Base-by-base conservation (phyloP, 2,329 filamentous ascomycete genomes). In the Zarea fungicola region DNA sequence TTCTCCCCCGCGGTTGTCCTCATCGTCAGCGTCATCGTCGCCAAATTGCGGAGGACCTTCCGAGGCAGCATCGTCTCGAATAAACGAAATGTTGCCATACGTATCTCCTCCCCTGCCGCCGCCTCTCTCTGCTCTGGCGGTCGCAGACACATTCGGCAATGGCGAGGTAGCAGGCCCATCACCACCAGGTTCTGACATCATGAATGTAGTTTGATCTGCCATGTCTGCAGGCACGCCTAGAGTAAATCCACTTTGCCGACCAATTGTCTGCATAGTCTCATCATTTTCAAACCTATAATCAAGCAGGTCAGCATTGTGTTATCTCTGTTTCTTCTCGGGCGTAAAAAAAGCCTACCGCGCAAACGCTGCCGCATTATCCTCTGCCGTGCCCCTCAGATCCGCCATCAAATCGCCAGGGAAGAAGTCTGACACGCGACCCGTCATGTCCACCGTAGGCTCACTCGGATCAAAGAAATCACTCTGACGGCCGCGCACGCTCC, bases 171-270 rank as follows among this genome's bases (percentile, higher is more conserved):
- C 53, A 2, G 56, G 54, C 2, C 56, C 47, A n/a, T 65, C 64
- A n/a, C 50, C 50, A 3, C 54, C 58, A 0, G 65, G 65, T 6
- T 66, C 64, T 9, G 63, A 65, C 59, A 77, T 67, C n/a, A 76
- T 50, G 36, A 80, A 78, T 0, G 76, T 78, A 9, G 69, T 78
- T 56, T 78, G 75, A 3, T 68, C 66, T 39, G 74, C 73, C 8
- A 70, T 68, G 8, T 69, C 68, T 0, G 70, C 61, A 1, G 75
- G 75, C 14, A 78, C 68, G 25, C 77, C 67, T 18, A 80, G 60
- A 3, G 71, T 72, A 51, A 81, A 77, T 39, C 73, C 73, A 51
- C 76, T 80, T 25, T 73, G 71, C 9, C 71, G 66, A 16, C 67
- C 70, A 18, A 71, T 50, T 1, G 66, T 70, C 66, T 65, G 8